Percentiles rank a stretch among this genome's conserved stretches.
Evolutionary conservation across 192 early-diverging fungal genomes (phyloP).

Genomic region (Ambispora gerdemannii): DNA sequence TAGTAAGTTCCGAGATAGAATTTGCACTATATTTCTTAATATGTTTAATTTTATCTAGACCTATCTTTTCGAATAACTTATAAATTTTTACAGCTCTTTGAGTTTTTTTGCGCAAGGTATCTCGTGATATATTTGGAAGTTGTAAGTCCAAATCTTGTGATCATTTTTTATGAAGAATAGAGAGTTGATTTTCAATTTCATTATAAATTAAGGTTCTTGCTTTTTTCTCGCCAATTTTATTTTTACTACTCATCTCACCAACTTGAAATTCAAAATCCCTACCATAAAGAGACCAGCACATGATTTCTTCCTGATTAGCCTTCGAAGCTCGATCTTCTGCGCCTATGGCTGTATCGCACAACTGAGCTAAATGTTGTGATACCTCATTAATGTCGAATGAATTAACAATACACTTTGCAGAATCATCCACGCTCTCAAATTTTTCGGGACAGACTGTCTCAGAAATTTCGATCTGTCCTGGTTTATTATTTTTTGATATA

Average conservation of each 20-base stretch:
- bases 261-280: slow-evolving; percentile 5
- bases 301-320: no score
- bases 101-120: no score
- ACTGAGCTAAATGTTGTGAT: no score
- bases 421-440: no score
- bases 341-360: no score
- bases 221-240: slow-evolving; percentile 9
- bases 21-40: slow-evolving; percentile 10
- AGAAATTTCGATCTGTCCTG: slow-evolving; percentile 26
- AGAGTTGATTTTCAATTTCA: no score
- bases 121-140: background rate
- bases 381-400: background rate
- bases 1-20: slow-evolving; percentile 20
- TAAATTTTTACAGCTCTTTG: slow-evolving; percentile 23
- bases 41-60: slow-evolving; percentile 6
- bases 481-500: background rate
- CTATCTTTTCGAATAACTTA: slow-evolving; percentile 21
- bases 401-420: no score
- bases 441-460: background rate
- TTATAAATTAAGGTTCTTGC: slow-evolving; percentile 6
- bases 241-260: slow-evolving; percentile 10
- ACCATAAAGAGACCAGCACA: slow-evolving; percentile 3
- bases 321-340: no score
- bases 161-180: slow-evolving; percentile 9
- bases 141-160: slow-evolving; percentile 10